Conservation (phyloP, 2,329 filamentous ascomycete species). For the Venturia asperata region DNA sequence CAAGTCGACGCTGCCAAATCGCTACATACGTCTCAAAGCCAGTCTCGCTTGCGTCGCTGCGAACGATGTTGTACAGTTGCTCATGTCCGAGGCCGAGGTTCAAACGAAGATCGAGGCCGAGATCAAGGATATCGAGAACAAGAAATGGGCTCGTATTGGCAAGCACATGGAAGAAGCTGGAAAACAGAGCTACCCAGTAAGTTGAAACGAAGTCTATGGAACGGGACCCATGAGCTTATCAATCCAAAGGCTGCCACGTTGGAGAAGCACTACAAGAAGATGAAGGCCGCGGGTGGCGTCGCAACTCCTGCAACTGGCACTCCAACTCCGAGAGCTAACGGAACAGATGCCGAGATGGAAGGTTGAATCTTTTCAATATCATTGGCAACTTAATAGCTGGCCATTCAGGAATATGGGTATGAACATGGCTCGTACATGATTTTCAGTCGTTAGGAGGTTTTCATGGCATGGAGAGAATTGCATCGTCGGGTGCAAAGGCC, state of each 20-base stretch:
- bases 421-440: too few relatives aligned
- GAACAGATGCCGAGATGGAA: background rate
- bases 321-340: background rate
- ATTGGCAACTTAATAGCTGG: background rate
- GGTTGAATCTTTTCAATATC: background rate
- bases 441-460: background rate
- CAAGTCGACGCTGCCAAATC: conserved; percentile 23
- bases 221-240: background rate
- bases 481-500: background rate
- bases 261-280: conserved; percentile 23
- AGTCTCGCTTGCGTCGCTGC: conserved; percentile 20
- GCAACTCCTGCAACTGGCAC: background rate
- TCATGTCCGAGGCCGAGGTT: conserved; percentile 18
- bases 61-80: conserved; percentile 19
- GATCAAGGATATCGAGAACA: background rate
- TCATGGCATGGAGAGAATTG: background rate
- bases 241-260: conserved; percentile 14
- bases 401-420: background rate
- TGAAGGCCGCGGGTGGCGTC: conserved; percentile 13
- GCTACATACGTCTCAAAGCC: conserved; percentile 23
- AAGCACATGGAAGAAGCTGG: conserved; percentile 22
- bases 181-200: conserved; percentile 18
- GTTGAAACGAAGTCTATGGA: background rate
- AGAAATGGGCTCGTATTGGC: conserved; percentile 22
- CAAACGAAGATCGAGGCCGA: conserved; percentile 20